These are phyloP conservation scores for Hypocrella siamensis DNA, from an alignment of 2,329 filamentous ascomycete species.

Conservation along the genomic window DNA sequence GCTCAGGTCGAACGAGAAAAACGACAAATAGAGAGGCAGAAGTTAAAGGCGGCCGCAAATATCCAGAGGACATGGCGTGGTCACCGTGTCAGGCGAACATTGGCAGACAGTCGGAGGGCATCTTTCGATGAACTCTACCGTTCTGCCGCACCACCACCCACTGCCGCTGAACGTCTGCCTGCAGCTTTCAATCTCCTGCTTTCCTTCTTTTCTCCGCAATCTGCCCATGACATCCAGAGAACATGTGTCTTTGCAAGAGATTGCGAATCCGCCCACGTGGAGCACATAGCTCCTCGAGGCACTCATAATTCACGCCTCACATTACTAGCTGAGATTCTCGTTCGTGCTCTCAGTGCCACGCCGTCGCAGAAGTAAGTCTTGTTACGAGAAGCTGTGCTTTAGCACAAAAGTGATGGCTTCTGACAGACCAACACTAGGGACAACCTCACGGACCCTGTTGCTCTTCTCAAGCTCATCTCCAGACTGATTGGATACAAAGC, in stretches of 20 bases:
- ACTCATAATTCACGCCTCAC: conserved; percentile 15
- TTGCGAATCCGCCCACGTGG: conserved; percentile 18
- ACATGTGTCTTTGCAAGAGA: conserved; percentile 30
- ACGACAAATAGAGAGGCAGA: conserved; percentile 67
- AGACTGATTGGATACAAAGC: conserved; percentile 11
- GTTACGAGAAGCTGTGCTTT: background rate
- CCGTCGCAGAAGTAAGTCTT: conserved; percentile 10
- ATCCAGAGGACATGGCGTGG: conserved; percentile 80
- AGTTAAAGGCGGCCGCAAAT: conserved; percentile 53
- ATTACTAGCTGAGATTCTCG: conserved; percentile 19
- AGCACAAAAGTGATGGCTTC: background rate
- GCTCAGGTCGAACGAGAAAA: conserved; percentile 75
- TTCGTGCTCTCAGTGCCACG: conserved; percentile 15
- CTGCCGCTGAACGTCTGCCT: conserved; percentile 19
- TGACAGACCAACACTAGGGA: background rate
- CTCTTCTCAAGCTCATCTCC: conserved; percentile 20
- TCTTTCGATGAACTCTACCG: conserved; percentile 47
- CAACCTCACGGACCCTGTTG: conserved; percentile 5
- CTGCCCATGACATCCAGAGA: conserved; percentile 30
- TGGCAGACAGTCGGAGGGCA: conserved; percentile 40
- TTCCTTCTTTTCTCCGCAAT: conserved; percentile 29
- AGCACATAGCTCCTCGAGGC: conserved; percentile 16
- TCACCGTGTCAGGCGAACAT: conserved; percentile 42
- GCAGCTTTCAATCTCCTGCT: conserved; percentile 31
- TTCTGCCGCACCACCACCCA: conserved; percentile 14